Evolutionary conservation across 495 filamentous ascomycete species (phyloP), one percentile per base, ranked within the genome.

Genomic region (Bathelium albidoporum): DNA sequence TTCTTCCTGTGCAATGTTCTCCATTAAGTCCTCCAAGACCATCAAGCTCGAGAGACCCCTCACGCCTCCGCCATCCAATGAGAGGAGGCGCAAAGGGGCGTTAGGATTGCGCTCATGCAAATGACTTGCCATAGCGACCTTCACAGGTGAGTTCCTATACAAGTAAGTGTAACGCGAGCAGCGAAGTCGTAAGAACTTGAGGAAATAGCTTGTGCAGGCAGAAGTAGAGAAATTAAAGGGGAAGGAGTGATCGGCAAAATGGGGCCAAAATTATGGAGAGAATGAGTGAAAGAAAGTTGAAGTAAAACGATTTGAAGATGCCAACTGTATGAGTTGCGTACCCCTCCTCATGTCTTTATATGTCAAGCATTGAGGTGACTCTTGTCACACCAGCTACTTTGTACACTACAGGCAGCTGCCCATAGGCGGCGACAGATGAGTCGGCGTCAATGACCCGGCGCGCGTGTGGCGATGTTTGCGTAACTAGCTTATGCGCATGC

Each of bases 11-110:
- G n/a, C 28, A 2, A 68, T 36, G 39, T 45, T 59, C 20, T 59
- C 26, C 66, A 68, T 68, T 32, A 68, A 39, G 18, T 29, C 63
- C 16, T 65, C 61, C 7, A 68, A 62, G 12, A 68, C 55, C 26
- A 65, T 34, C 14, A 65, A 29, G n/a, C 55, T 58, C 9, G 63
- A 65, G 18, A 68, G 39, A 22, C 66, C 66, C 31, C 60, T 45
- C 2, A 68, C 63, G 36, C 66, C 66, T n/a, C 66, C 66, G 22
- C 66, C 66, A 60, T 68, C 66, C 20, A 65, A 44, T 2, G 63
- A 36, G 7, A 68, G 59, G 7, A 68, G 59, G 22, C 63, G 43
- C 39, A 62, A 29, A 3, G 49, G 49, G 2, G 49, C 49, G 20
- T 55, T 55, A 2, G 49, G 49, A 29, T 55, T 55, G 22, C 49